Conservation (phyloP, 352 stramenopile genomes). For the Phytophthora fragariae region DNA sequence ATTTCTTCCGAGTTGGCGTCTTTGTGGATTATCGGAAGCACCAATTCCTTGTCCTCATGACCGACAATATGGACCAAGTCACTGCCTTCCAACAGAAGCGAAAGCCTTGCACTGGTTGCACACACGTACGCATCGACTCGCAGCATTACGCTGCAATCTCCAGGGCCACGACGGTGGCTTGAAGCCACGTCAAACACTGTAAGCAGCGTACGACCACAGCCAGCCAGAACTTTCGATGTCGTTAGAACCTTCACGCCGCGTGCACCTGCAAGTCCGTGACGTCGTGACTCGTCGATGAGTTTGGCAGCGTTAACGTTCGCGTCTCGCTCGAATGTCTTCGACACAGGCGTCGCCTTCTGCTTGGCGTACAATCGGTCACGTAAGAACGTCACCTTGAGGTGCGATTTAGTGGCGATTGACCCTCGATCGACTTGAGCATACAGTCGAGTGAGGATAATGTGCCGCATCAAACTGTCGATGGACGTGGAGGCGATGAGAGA, state of each 20-base stretch:
- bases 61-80: slow-evolving; percentile 60
- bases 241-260: slow-evolving; percentile 75
- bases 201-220: slow-evolving; percentile 55
- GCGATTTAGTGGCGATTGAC: not conserved
- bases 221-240: slow-evolving; percentile 43
- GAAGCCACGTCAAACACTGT: slow-evolving; percentile 62
- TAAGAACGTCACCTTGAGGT: slow-evolving; percentile 54
- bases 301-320: slow-evolving; percentile 51
- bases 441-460: slow-evolving; percentile 63
- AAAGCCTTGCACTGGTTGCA: slow-evolving; percentile 55
- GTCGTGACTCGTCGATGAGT: slow-evolving; percentile 56
- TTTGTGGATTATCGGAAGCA: slow-evolving; percentile 10
- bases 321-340: slow-evolving; percentile 42
- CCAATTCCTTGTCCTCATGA: slow-evolving; percentile 34
- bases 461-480: slow-evolving; percentile 54
- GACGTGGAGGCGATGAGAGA: slow-evolving; percentile 49
- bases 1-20: slow-evolving; percentile 1
- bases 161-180: not conserved
- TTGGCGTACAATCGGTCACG: slow-evolving; percentile 71
- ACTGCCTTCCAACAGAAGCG: slow-evolving; percentile 48
- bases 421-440: slow-evolving; percentile 28
- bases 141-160: slow-evolving; percentile 24
- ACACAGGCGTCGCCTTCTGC: slow-evolving; percentile 70
- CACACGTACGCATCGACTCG: slow-evolving; percentile 73
- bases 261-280: slow-evolving; percentile 31